Evolutionary conservation across 345 rosid genomes (phyloP).

Genomic region (Syzygium grande): DNA sequence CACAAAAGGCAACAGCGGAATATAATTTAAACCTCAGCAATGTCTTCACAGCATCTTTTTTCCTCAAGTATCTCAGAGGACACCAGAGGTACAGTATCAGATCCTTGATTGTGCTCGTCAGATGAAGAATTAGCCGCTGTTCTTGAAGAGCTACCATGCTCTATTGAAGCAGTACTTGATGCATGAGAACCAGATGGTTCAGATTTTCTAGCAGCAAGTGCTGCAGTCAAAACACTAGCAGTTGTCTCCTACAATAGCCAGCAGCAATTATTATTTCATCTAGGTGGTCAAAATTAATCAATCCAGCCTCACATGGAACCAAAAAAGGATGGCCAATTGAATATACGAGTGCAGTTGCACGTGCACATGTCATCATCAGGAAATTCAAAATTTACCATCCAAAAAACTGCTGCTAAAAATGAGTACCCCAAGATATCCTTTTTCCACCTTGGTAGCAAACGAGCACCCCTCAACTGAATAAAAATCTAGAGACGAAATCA

Average conservation of each 20-base stretch:
- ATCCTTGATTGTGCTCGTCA: slow-evolving; percentile 13
- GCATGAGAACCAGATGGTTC: slow-evolving; percentile 34
- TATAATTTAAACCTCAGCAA: neutral
- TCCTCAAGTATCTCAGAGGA: slow-evolving; percentile 23
- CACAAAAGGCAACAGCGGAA: neutral
- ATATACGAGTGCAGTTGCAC: neutral
- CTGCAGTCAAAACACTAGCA: slow-evolving; percentile 60
- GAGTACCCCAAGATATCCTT: neutral
- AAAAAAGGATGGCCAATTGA: neutral
- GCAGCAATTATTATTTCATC: neutral
- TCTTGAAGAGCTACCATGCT: slow-evolving; percentile 39
- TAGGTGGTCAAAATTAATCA: neutral
- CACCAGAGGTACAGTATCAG: slow-evolving; percentile 16
- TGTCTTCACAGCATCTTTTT: slow-evolving; percentile 7
- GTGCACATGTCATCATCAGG: neutral
- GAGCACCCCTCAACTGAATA: neutral
- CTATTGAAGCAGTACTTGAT: slow-evolving; percentile 20
- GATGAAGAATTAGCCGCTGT: slow-evolving; percentile 21
- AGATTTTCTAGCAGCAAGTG: slow-evolving; percentile 54
- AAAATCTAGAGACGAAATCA: neutral
- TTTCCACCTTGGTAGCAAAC: neutral
- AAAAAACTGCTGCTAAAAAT: neutral
- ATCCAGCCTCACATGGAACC: neutral
- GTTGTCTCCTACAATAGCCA: slow-evolving; percentile 63
- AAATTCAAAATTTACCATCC: neutral